Percentiles rank a stretch among this genome's conserved stretches.
phyloP scores from a whole-genome alignment of 768 basidiomycete species.

The Mycena vitilis region DNA sequence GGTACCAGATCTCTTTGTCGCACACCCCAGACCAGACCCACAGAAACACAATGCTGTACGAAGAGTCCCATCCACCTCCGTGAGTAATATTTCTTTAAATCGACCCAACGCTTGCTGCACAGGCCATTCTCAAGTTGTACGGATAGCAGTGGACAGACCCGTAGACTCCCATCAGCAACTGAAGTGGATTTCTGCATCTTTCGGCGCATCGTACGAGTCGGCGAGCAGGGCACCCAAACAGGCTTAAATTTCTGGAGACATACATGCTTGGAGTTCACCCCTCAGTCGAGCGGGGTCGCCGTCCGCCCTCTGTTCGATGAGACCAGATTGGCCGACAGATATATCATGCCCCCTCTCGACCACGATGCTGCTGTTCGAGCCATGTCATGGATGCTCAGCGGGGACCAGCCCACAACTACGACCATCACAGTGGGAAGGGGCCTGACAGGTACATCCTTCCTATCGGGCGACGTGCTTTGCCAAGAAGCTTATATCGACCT shows the following conservation, averaged over 20 bases:
- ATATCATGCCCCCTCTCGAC: neutral
- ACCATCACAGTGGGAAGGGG: neutral
- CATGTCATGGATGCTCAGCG: neutral
- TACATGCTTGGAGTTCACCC: neutral
- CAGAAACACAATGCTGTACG: no score
- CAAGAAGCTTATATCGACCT: neutral
- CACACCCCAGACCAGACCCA: no score
- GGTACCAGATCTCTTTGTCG: no score
- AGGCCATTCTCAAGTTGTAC: no score
- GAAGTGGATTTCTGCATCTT: no score
- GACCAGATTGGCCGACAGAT: neutral
- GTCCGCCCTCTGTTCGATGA: no score
- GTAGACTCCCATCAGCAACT: no score
- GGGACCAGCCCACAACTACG: neutral
- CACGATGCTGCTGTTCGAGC: neutral
- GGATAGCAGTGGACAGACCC: no score
- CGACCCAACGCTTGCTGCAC: no score
- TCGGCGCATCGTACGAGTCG: neutral
- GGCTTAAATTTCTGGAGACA: neutral
- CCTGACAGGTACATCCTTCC: neutral
- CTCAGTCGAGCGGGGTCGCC: no score
- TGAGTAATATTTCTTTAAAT: no score
- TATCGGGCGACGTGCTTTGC: neutral
- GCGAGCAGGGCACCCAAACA: neutral
- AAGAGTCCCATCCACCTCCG: no score